These are phyloP conservation scores for Vaccinium corymbosum DNA, from an alignment of 148 eudicot genomes.

Conservation along the genomic window DNA sequence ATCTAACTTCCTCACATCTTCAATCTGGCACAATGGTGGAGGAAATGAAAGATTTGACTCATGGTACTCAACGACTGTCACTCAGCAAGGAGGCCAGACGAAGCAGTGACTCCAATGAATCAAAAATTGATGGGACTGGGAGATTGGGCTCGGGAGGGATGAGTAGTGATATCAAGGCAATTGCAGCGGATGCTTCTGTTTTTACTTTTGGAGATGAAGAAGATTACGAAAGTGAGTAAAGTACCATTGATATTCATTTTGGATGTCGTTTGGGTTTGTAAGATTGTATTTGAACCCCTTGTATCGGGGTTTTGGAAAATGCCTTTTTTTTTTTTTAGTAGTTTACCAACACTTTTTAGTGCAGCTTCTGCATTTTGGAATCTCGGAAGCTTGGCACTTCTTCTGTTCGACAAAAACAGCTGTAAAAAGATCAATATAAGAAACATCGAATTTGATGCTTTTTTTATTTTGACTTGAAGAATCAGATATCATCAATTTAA, in stretches of 20 bases:
- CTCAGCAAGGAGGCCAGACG: constrained; percentile 30
- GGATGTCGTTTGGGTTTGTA: not conserved
- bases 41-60: constrained; percentile 28
- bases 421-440: not conserved
- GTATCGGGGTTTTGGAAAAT: not conserved
- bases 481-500: not conserved
- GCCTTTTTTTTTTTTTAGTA: not conserved
- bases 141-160: constrained; percentile 31
- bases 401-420: not conserved
- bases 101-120: constrained; percentile 14
- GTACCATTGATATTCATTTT: not conserved
- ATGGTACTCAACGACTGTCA: constrained; percentile 50
- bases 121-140: constrained; percentile 20
- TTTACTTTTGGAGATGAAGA: constrained; percentile 93
- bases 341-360: not conserved
- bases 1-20: constrained; percentile 18
- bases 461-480: not conserved
- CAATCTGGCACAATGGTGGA: constrained; percentile 18
- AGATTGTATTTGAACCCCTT: not conserved
- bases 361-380: not conserved
- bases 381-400: not conserved
- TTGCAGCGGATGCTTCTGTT: constrained; percentile 98
- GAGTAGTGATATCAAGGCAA: constrained; percentile 76
- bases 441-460: not conserved
- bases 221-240: constrained; percentile 77